These are phyloP conservation scores for Rubroboletus satanas DNA, from an alignment of 768 basidiomycete species.

Conservation along the genomic window DNA sequence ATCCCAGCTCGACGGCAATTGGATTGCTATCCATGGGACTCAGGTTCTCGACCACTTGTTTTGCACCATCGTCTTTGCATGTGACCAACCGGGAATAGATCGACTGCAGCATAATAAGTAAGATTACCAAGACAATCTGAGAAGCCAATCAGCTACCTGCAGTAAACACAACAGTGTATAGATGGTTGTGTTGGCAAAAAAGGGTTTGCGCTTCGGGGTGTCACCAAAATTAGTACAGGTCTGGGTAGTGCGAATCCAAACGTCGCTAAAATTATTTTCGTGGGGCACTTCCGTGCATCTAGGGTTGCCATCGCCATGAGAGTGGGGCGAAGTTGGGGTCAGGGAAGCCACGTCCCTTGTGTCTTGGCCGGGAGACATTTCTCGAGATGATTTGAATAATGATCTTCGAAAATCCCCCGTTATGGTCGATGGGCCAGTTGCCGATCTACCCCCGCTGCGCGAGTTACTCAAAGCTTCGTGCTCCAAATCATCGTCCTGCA, in stretches of 20 bases:
- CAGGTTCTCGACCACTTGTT: slow-evolving; percentile 65
- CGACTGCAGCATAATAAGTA: slow-evolving; percentile 45
- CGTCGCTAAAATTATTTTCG: slow-evolving; percentile 36
- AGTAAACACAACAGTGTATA: slow-evolving; percentile 86
- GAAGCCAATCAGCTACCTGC: slow-evolving; percentile 51
- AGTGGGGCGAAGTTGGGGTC: slow-evolving; percentile 12
- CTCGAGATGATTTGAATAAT: slow-evolving; percentile 71
- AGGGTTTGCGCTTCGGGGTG: slow-evolving; percentile 46
- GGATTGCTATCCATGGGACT: slow-evolving; percentile 69
- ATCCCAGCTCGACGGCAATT: slow-evolving; percentile 76
- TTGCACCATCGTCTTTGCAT: slow-evolving; percentile 79
- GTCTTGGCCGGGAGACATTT: slow-evolving; percentile 41
- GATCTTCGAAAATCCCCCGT: slow-evolving; percentile 75
- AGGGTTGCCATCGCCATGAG: slow-evolving; percentile 1
- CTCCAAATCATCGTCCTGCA: slow-evolving; percentile 36
- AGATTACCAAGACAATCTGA: background rate
- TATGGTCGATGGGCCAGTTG: slow-evolving; percentile 45
- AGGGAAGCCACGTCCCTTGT: slow-evolving; percentile 30
- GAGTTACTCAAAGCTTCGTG: slow-evolving; percentile 21
- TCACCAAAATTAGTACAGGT: slow-evolving; percentile 26
- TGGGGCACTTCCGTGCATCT: background rate
- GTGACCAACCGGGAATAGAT: slow-evolving; percentile 82
- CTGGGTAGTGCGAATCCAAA: slow-evolving; percentile 52
- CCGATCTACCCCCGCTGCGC: slow-evolving; percentile 42
- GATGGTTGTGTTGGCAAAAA: slow-evolving; percentile 91